Conservation (phyloP, 805 yeast species). For the Candida krabiensis region DNA sequence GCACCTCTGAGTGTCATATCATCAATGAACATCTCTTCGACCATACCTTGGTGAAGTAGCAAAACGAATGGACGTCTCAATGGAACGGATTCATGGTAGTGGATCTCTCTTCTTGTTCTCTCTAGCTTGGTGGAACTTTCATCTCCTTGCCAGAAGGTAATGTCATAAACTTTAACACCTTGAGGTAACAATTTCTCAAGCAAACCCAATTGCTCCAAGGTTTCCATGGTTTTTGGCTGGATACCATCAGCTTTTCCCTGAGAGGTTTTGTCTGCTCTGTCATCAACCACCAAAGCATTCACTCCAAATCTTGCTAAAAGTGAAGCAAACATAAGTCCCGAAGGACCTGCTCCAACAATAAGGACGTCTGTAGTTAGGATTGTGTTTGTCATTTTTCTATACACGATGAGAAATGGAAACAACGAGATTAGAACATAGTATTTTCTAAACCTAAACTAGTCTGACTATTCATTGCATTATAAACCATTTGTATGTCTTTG, state of each 20-base stretch:
- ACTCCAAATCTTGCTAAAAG: slow-evolving; percentile 29
- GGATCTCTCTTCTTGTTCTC: slow-evolving; percentile 7
- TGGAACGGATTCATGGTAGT: slow-evolving; percentile 10
- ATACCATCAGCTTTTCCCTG: slow-evolving; percentile 38
- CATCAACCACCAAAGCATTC: slow-evolving; percentile 31
- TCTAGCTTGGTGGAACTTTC: slow-evolving; percentile 14
- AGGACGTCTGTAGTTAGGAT: slow-evolving; percentile 27
- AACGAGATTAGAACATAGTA: too few species aligned
- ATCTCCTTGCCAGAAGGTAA: slow-evolving; percentile 17
- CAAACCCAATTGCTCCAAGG: slow-evolving; percentile 21
- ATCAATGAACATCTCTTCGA: slow-evolving; percentile 31
- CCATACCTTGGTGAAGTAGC: slow-evolving; percentile 16
- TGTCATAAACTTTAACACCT: slow-evolving; percentile 31
- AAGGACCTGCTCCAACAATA: slow-evolving; percentile 39
- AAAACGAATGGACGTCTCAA: slow-evolving; percentile 14
- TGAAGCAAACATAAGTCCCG: slow-evolving; percentile 35
- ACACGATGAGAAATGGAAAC: too few species aligned
- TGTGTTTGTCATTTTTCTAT: slow-evolving; percentile 2
- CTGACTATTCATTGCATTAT: too few species aligned
- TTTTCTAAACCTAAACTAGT: too few species aligned
- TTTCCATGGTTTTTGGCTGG: slow-evolving; percentile 33
- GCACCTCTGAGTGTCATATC: slow-evolving; percentile 43
- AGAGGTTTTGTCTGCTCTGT: slow-evolving; percentile 28
- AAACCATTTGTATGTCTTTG: too few species aligned
- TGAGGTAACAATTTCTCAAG: slow-evolving; percentile 6